Conservation (phyloP, 768 basidiomycete species). For the Boletus fagicola region DNA sequence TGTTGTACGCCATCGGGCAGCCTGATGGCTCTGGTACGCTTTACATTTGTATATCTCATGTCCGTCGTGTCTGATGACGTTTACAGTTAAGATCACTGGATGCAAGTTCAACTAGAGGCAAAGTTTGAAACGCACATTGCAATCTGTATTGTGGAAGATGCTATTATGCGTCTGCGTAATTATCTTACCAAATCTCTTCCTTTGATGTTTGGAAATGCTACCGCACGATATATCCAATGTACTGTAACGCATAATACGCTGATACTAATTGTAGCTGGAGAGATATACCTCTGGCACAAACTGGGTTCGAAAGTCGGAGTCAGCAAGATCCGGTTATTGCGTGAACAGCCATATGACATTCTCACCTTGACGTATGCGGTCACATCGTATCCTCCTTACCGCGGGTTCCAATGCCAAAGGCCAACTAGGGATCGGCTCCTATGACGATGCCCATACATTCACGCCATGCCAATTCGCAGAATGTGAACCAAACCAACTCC, state of each 20-base stretch:
- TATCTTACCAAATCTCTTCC: slow-evolving; percentile 18
- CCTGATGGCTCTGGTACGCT: slow-evolving; percentile 62
- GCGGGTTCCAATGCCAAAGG: slow-evolving; percentile 52
- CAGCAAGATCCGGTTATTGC: background rate
- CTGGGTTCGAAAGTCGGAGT: background rate
- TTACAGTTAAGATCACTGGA: slow-evolving; percentile 54
- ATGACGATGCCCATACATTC: slow-evolving; percentile 42
- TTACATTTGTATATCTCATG: background rate
- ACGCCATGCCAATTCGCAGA: slow-evolving; percentile 36
- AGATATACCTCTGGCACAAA: background rate
- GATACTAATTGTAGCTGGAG: background rate
- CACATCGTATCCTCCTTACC: slow-evolving; percentile 30
- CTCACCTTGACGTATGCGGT: background rate
- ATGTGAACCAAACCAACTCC: slow-evolving; percentile 23
- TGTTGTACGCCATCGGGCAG: slow-evolving; percentile 74
- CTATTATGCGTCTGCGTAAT: background rate
- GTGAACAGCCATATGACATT: background rate
- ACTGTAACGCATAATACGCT: slow-evolving; percentile 8
- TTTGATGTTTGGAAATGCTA: slow-evolving; percentile 8
- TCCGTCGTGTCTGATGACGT: slow-evolving; percentile 3
- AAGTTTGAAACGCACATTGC: background rate
- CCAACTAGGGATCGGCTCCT: slow-evolving; percentile 42
- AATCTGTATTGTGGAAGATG: background rate
- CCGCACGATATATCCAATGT: slow-evolving; percentile 20
- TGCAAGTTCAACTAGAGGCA: slow-evolving; percentile 44